phyloP scores from a whole-genome alignment of 2,329 filamentous ascomycete species.

The Amauroascus verrucosus region DNA sequence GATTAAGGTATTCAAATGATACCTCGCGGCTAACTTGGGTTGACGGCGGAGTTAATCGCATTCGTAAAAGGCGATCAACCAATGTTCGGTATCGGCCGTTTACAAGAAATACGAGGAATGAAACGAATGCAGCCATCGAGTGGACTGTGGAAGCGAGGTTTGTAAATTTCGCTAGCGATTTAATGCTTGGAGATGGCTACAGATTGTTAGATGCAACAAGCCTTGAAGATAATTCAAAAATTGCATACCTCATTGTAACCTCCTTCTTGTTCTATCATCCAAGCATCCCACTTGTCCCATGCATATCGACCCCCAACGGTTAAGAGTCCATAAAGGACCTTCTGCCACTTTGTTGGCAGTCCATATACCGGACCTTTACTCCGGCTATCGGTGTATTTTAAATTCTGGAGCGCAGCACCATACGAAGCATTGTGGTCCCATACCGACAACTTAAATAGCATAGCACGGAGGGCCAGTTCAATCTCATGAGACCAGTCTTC shows the following conservation, averaged over 20 bases:
- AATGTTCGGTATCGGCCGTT: slow-evolving; percentile 88
- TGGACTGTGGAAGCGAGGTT: slow-evolving; percentile 61
- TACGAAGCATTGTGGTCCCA: slow-evolving; percentile 97
- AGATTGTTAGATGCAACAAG: not conserved
- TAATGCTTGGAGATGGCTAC: slow-evolving; percentile 41
- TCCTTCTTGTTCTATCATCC: slow-evolving; percentile 65
- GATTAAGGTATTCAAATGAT: slow-evolving; percentile 93
- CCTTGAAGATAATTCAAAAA: not conserved
- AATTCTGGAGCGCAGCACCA: slow-evolving; percentile 81
- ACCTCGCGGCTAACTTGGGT: slow-evolving; percentile 83
- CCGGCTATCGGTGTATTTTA: slow-evolving; percentile 80
- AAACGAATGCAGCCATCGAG: slow-evolving; percentile 68
- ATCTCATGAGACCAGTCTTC: slow-evolving; percentile 88
- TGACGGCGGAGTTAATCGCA: slow-evolving; percentile 75
- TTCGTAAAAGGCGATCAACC: slow-evolving; percentile 70
- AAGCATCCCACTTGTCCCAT: slow-evolving; percentile 87
- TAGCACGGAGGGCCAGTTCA: slow-evolving; percentile 59
- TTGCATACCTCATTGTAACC: slow-evolving; percentile 52
- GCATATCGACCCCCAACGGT: slow-evolving; percentile 81
- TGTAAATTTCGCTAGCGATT: slow-evolving; percentile 57
- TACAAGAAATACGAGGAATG: slow-evolving; percentile 81
- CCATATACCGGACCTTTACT: slow-evolving; percentile 51
- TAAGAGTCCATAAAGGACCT: slow-evolving; percentile 68
- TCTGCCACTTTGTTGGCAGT: slow-evolving; percentile 71
- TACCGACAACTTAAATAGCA: slow-evolving; percentile 87